phyloP scores from a whole-genome alignment of 139 green algal species.

The Desmodesmus armatus region DNA sequence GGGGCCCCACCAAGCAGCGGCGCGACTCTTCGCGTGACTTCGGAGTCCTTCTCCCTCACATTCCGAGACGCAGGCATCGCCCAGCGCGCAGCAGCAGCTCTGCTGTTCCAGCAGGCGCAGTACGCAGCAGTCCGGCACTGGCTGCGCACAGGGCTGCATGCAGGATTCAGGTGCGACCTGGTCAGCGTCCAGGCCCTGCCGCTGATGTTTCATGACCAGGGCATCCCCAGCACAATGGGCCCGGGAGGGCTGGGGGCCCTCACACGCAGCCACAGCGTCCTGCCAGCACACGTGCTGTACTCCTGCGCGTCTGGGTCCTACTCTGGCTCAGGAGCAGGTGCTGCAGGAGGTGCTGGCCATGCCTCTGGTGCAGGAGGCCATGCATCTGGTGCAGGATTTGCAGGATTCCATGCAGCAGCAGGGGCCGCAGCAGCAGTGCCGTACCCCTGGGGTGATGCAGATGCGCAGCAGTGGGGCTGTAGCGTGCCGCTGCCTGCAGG shows the following conservation, averaged over 20 bases:
- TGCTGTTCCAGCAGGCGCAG: slow-evolving; percentile 21
- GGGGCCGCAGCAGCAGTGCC: background rate
- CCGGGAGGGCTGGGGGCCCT: no score
- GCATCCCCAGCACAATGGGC: no score
- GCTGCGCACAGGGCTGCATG: slow-evolving; percentile 21
- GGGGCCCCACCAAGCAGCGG: background rate
- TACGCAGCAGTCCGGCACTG: slow-evolving; percentile 32
- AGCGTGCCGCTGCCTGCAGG: slow-evolving; percentile 5
- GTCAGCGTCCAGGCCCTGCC: background rate
- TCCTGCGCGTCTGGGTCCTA: background rate
- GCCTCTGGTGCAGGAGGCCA: background rate
- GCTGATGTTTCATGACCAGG: no score
- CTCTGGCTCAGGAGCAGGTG: background rate
- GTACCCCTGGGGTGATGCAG: slow-evolving; percentile 24
- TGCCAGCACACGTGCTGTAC: background rate
- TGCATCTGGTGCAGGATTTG: background rate
- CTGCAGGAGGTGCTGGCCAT: no score
- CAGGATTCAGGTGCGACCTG: slow-evolving; percentile 22
- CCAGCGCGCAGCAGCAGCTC: slow-evolving; percentile 13
- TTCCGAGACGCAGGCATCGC: slow-evolving; percentile 6
- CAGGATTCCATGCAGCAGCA: slow-evolving; percentile 17
- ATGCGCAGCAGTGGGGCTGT: slow-evolving; percentile 25
- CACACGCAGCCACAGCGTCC: background rate
- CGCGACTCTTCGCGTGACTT: background rate
- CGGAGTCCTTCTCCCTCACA: slow-evolving; percentile 7